These are phyloP conservation scores for Fusarium gaditjirri DNA, from an alignment of 2,329 filamentous ascomycete genomes.

Conservation along the genomic window DNA sequence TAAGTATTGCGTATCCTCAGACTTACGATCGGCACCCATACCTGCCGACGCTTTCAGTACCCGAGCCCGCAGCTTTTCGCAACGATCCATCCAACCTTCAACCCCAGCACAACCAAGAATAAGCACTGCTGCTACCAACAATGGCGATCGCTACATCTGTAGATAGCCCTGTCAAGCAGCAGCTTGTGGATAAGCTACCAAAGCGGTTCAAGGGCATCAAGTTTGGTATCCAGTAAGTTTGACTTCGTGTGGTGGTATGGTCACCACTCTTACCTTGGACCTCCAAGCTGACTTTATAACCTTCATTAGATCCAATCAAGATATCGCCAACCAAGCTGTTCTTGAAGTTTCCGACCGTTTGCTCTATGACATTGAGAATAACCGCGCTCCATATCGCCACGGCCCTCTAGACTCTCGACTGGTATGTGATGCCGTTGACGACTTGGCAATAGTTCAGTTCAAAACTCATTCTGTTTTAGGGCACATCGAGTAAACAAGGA, in stretches of 20 bases:
- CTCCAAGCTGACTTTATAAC: neutral
- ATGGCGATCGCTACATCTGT: constrained; percentile 35
- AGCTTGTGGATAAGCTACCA: constrained; percentile 87
- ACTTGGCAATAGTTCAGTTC: neutral
- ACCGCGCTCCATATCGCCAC: constrained; percentile 79
- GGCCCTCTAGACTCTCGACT: constrained; percentile 89
- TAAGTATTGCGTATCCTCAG: neutral
- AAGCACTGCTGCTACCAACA: neutral
- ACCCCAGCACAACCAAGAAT: neutral
- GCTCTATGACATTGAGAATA: constrained; percentile 89
- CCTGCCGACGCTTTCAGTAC: neutral
- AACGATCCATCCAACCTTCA: neutral
- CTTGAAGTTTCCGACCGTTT: constrained; percentile 94
- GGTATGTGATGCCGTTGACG: constrained; percentile 50
- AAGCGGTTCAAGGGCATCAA: constrained; percentile 94
- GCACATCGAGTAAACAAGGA: constrained; percentile 85
- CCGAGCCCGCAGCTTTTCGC: neutral
- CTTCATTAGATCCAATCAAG: constrained; percentile 78
- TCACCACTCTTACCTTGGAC: neutral
- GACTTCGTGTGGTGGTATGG: constrained; percentile 39
- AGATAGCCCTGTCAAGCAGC: constrained; percentile 73
- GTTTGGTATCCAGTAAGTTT: constrained; percentile 84
- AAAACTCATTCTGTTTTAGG: constrained; percentile 54
- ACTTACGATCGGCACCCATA: neutral
- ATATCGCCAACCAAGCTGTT: constrained; percentile 95